Evolutionary conservation across 768 basidiomycete species (phyloP).

Genomic region (Tylopilus vinaceipallidus): DNA sequence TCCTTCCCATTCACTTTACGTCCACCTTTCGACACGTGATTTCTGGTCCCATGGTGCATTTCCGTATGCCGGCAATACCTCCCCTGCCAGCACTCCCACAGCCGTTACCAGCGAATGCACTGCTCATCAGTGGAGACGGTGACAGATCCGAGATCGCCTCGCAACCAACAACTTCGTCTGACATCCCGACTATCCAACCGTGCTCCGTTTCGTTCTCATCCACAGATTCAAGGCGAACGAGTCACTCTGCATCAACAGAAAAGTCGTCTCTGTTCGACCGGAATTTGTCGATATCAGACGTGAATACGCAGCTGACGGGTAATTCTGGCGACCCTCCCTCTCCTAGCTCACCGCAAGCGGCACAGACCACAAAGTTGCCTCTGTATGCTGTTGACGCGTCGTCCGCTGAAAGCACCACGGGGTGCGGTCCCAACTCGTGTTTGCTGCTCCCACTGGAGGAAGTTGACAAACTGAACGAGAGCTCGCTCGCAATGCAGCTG

Average conservation of each 20-base stretch:
- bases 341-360: slow-evolving; percentile 10
- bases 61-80: slow-evolving; percentile 69
- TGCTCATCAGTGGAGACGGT: slow-evolving; percentile 22
- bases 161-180: slow-evolving; percentile 15
- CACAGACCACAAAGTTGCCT: slow-evolving; percentile 20
- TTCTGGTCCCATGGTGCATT: slow-evolving; percentile 56
- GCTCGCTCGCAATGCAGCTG: slow-evolving; percentile 69
- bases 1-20: slow-evolving; percentile 67
- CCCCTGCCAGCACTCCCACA: slow-evolving; percentile 50
- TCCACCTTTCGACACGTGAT: slow-evolving; percentile 68
- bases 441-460: slow-evolving; percentile 42
- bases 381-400: slow-evolving; percentile 49
- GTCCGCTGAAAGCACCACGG: slow-evolving; percentile 41
- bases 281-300: slow-evolving; percentile 28
- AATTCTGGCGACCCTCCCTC: slow-evolving; percentile 22
- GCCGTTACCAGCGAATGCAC: slow-evolving; percentile 25
- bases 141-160: slow-evolving; percentile 24
- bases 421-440: slow-evolving; percentile 29
- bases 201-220: slow-evolving; percentile 55
- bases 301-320: slow-evolving; percentile 21
- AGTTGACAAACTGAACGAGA: slow-evolving; percentile 48
- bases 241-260: slow-evolving; percentile 33
- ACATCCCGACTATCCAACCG: slow-evolving; percentile 32
- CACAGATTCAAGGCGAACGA: slow-evolving; percentile 36
- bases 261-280: slow-evolving; percentile 31